These are phyloP conservation scores for Fusarium nanum DNA, from an alignment of 2,329 filamentous ascomycete species.

Conservation along the genomic window DNA sequence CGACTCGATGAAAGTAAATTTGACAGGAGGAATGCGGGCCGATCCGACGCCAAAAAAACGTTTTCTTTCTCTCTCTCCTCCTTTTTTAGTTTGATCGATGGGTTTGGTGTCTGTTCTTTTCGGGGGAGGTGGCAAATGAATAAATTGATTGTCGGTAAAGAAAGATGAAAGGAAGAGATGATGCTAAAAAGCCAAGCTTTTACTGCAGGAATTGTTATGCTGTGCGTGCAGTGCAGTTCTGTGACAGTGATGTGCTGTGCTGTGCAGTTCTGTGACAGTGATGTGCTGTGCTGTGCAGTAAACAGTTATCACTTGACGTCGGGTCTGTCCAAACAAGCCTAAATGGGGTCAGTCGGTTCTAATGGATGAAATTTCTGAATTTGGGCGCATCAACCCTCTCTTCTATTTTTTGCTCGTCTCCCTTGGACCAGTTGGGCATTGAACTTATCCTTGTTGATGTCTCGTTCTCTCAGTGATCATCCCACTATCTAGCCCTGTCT, in stretches of 20 bases:
- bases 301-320: neutral
- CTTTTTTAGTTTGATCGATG: neutral
- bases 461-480: constrained; percentile 3
- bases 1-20: neutral
- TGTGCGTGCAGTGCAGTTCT: neutral
- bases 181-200: neutral
- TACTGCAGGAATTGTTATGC: neutral
- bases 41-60: constrained; percentile 1
- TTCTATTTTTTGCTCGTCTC: neutral
- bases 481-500: neutral
- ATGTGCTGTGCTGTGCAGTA: too few species aligned
- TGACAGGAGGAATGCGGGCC: neutral
- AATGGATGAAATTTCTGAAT: constrained; percentile 6
- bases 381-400: neutral
- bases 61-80: neutral
- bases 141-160: neutral
- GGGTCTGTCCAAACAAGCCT: neutral
- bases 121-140: neutral
- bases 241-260: neutral
- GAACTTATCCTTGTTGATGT: constrained; percentile 7
- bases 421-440: constrained; percentile 3
- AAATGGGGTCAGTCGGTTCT: neutral
- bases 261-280: neutral
- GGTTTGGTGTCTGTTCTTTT: neutral
- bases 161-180: neutral